Percentiles rank a stretch among this genome's conserved stretches.
These are phyloP conservation scores for Vanrija sp. DNA, from an alignment of 1,284 basidiomycete genomes.

Conservation along the genomic window DNA sequence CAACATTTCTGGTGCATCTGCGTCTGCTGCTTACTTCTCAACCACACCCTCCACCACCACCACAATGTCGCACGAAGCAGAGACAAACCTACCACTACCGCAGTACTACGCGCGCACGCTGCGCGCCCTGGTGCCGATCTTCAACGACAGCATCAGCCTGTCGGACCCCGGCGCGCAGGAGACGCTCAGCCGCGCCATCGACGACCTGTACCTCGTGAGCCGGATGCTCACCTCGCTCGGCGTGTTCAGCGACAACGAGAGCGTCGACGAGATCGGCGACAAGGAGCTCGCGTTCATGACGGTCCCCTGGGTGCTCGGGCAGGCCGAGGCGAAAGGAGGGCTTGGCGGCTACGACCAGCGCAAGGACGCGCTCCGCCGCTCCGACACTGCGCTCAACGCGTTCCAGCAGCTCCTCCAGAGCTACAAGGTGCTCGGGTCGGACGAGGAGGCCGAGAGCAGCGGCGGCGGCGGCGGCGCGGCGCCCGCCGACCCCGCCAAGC, in stretches of 20 bases:
- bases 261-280: conserved; percentile 76
- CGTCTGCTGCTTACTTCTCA: neutral
- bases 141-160: conserved; percentile 36
- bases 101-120: conserved; percentile 40
- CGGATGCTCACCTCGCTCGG: conserved; percentile 54
- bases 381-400: conserved; percentile 59
- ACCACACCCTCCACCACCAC: neutral
- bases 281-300: conserved; percentile 73
- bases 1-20: no score
- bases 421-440: conserved; percentile 65
- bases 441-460: conserved; percentile 53
- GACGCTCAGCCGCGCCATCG: conserved; percentile 24
- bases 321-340: conserved; percentile 66
- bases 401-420: conserved; percentile 61
- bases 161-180: conserved; percentile 25
- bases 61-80: conserved; percentile 2
- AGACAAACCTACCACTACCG: conserved; percentile 39
- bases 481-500: conserved; percentile 61
- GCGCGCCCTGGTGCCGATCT: conserved; percentile 34
- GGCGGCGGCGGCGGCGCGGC: conserved; percentile 50
- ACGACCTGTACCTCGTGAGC: conserved; percentile 45
- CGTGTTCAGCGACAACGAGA: conserved; percentile 82
- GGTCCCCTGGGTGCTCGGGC: conserved; percentile 67
- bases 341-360: conserved; percentile 59
- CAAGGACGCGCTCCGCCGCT: conserved; percentile 56